phyloP scores from a whole-genome alignment of 2,329 filamentous ascomycete species.

The Fusarium siculi region DNA sequence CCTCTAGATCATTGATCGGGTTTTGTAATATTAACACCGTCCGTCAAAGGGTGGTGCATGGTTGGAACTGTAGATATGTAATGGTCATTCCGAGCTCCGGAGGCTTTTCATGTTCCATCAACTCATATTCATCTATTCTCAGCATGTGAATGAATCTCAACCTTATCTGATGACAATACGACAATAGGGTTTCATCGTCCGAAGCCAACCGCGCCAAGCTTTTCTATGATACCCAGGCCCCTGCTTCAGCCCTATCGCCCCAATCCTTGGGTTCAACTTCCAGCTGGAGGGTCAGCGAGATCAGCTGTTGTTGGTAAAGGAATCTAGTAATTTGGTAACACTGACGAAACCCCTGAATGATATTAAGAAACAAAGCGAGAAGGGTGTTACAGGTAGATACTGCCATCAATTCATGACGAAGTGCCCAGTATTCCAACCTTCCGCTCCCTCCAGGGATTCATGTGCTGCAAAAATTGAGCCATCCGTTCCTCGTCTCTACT shows the following conservation, averaged over 20 bases:
- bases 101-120: not conserved
- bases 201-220: not conserved
- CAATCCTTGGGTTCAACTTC: not conserved
- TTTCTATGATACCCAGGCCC: not conserved
- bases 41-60: not conserved
- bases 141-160: not conserved
- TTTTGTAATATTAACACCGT: not conserved
- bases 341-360: no score
- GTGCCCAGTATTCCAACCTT: not conserved
- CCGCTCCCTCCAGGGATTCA: not conserved
- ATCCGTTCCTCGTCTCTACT: not conserved
- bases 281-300: not conserved
- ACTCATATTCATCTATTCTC: not conserved
- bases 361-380: not conserved
- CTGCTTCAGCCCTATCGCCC: not conserved
- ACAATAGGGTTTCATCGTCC: not conserved
- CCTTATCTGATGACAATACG: not conserved
- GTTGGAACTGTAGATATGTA: not conserved
- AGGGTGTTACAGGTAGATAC: not conserved
- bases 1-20: not conserved
- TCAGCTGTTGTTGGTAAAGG: not conserved
- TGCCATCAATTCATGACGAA: not conserved
- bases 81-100: not conserved
- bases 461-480: not conserved
- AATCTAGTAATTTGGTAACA: not conserved